These are phyloP conservation scores for Mucor racemosus DNA, from an alignment of 371 early-diverging fungal species.

Conservation along the genomic window DNA sequence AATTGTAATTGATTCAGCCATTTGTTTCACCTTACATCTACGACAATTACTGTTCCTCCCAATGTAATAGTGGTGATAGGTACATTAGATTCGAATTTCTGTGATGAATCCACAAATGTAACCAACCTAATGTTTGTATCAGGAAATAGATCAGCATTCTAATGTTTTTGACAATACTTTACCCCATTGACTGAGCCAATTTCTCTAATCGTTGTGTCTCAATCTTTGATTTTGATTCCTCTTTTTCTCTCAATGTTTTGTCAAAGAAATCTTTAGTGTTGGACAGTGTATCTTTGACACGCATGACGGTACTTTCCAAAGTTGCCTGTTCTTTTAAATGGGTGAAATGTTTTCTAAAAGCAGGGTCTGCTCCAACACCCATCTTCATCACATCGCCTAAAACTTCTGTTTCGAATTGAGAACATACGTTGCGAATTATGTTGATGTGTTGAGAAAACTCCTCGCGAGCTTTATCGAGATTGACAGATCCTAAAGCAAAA, in stretches of 20 bases:
- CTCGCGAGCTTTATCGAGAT: constrained; percentile 50
- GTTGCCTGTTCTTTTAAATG: constrained; percentile 63
- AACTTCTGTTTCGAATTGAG: constrained; percentile 64
- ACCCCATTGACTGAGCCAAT: constrained; percentile 52
- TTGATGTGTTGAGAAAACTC: constrained; percentile 58
- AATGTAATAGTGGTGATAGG: constrained; percentile 60
- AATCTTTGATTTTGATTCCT: constrained; percentile 49
- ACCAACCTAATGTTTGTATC: constrained; percentile 40
- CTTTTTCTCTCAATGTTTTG: constrained; percentile 46
- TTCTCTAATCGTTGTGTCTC: constrained; percentile 41
- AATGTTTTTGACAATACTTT: not conserved
- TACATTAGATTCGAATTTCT: constrained; percentile 40
- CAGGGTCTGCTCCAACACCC: constrained; percentile 58
- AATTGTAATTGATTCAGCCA: too few species aligned
- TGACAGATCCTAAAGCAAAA: constrained; percentile 61
- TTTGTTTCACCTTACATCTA: constrained; percentile 50
- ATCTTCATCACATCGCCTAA: constrained; percentile 63
- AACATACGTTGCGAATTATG: constrained; percentile 58
- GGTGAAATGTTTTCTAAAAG: constrained; percentile 61
- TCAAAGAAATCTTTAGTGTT: constrained; percentile 49
- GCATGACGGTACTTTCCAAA: constrained; percentile 55
- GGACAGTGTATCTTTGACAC: constrained; percentile 51
- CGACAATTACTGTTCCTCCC: constrained; percentile 63
- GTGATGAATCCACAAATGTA: constrained; percentile 57
- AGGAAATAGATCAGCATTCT: not conserved